Percentiles rank a stretch among this genome's conserved stretches.
These are phyloP conservation scores for Cystobasidiaceae sp. DNA, from an alignment of 1,284 basidiomycete species.

Conservation along the genomic window DNA sequence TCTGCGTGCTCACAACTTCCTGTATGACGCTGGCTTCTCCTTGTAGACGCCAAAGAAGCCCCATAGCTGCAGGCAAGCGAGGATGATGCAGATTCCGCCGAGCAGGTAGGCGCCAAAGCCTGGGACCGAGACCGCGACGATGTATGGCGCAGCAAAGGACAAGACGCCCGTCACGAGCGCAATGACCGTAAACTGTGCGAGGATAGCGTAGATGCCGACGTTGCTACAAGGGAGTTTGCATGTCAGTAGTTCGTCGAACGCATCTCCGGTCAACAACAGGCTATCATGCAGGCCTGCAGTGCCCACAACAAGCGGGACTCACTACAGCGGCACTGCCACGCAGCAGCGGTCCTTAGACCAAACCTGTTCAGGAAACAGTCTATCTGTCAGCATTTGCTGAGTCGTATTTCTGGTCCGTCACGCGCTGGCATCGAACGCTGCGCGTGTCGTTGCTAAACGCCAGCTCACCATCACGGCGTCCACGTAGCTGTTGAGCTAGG, in stretches of 20 bases:
- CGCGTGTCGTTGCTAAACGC: too few species aligned
- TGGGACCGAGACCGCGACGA: slow-evolving; percentile 65
- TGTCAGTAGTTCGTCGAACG: too few species aligned
- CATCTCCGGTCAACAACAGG: too few species aligned
- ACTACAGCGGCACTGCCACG: slow-evolving; percentile 28
- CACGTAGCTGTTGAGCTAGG: too few species aligned
- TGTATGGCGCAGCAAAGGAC: slow-evolving; percentile 68
- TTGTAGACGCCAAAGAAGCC: slow-evolving; percentile 75
- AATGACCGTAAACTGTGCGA: slow-evolving; percentile 67
- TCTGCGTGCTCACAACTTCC: slow-evolving; percentile 55
- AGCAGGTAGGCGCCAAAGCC: slow-evolving; percentile 67
- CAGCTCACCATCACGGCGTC: too few species aligned
- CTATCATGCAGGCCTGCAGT: neutral
- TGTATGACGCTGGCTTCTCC: slow-evolving; percentile 72
- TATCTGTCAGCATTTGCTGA: neutral
- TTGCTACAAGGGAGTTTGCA: too few species aligned
- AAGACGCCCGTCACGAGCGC: slow-evolving; percentile 68
- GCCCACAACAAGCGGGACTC: too few species aligned
- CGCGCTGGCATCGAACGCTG: neutral
- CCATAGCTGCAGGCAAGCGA: slow-evolving; percentile 64
- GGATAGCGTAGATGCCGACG: slow-evolving; percentile 73
- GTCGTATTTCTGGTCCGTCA: neutral
- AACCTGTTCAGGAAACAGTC: neutral
- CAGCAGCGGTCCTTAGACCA: slow-evolving; percentile 30
- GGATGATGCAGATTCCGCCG: slow-evolving; percentile 66